A percentile compares a stretch with the other conserved stretches of the same genome.
phyloP scores from a whole-genome alignment of 331 rosid species.

The Quercus phellos region DNA sequence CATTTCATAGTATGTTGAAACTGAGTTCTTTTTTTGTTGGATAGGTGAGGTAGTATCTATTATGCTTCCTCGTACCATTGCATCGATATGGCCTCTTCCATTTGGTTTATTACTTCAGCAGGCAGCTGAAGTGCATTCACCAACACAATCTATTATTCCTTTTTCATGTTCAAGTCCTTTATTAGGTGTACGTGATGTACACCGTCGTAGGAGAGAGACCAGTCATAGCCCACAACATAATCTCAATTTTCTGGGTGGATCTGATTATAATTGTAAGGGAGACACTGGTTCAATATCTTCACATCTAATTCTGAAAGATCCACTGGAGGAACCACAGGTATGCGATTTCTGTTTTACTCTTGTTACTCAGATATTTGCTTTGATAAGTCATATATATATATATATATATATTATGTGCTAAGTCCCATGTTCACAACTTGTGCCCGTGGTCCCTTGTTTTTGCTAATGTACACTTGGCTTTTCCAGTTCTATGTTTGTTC shows the following conservation, averaged over 20 bases:
- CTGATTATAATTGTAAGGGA: conserved; percentile 49
- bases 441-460: conserved; percentile 3
- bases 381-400: not conserved
- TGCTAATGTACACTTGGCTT: not conserved
- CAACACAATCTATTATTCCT: conserved; percentile 30
- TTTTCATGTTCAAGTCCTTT: conserved; percentile 66
- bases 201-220: conserved; percentile 40
- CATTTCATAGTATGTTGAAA: not conserved
- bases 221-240: conserved; percentile 37
- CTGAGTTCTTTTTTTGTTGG: conserved; percentile 20
- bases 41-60: conserved; percentile 79
- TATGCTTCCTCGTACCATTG: conserved; percentile 52
- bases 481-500: conserved; percentile 7
- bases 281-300: conserved; percentile 57
- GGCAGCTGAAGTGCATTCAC: conserved; percentile 49
- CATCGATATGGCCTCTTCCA: conserved; percentile 90
- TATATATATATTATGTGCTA: not conserved
- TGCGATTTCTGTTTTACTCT: conserved; percentile 9
- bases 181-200: conserved; percentile 41
- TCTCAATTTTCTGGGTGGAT: conserved; percentile 25
- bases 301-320: conserved; percentile 84
- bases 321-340: conserved; percentile 76
- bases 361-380: conserved; percentile 10
- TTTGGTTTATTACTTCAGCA: conserved; percentile 89
- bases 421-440: not conserved